A percentile compares a stretch with the other conserved stretches of the same genome.
These are phyloP conservation scores for Heliamphora exappendiculata DNA, from an alignment of 148 eudicot genomes.

Conservation along the genomic window DNA sequence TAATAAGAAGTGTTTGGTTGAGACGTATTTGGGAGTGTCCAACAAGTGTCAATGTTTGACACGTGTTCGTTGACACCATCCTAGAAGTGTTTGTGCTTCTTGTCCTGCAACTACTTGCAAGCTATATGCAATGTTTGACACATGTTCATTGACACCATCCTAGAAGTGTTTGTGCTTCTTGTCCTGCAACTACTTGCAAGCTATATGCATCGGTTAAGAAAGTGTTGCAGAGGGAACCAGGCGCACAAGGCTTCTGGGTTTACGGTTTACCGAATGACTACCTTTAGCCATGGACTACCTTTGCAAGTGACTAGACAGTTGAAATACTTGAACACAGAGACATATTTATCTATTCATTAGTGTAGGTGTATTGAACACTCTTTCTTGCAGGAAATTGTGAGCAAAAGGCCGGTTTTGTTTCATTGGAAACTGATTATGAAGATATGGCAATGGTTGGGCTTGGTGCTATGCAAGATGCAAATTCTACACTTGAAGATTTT, in stretches of 20 bases:
- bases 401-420: constrained; percentile 12
- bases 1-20: no score
- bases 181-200: background rate
- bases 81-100: no score
- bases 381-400: constrained; percentile 34
- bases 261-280: background rate
- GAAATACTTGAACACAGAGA: background rate
- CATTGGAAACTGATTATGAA: constrained; percentile 10
- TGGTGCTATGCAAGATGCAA: constrained; percentile 80
- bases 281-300: background rate
- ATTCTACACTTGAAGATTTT: constrained; percentile 94
- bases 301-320: background rate
- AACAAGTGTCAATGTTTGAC: no score
- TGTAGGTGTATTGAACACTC: background rate
- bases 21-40: no score
- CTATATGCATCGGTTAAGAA: background rate
- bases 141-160: no score
- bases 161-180: no score
- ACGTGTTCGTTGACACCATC: no score
- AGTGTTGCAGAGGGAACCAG: background rate
- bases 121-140: no score
- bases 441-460: constrained; percentile 57
- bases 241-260: background rate
- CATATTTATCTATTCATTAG: background rate
- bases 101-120: no score